A percentile compares a stretch with the other conserved stretches of the same genome.
These are phyloP conservation scores for Madurella fahalii DNA, from an alignment of 2,329 filamentous ascomycete genomes.

Conservation along the genomic window DNA sequence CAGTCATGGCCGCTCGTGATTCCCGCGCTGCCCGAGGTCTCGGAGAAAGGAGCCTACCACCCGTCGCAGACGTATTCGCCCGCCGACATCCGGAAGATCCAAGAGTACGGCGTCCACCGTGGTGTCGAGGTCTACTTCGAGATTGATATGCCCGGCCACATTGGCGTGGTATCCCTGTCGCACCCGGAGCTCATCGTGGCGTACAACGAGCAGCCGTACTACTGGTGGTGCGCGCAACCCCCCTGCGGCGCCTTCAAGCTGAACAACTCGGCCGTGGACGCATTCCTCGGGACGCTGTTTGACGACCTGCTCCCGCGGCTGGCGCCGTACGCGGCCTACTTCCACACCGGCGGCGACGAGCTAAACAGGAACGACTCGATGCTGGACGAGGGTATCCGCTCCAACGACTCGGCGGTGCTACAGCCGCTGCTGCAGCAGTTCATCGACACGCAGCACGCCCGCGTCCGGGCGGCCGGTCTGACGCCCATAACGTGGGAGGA, in stretches of 20 bases:
- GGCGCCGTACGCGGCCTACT: constrained; percentile 65
- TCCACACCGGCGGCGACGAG: constrained; percentile 86
- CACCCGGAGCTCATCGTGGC: constrained; percentile 70
- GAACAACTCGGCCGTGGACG: constrained; percentile 64
- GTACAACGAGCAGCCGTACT: constrained; percentile 54
- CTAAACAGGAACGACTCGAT: constrained; percentile 72
- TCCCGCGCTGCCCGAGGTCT: constrained; percentile 66
- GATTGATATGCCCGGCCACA: constrained; percentile 79
- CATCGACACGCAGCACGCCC: constrained; percentile 64
- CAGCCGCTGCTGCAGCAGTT: constrained; percentile 75
- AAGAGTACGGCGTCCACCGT: constrained; percentile 64
- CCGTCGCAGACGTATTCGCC: constrained; percentile 64
- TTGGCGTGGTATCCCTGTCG: constrained; percentile 60
- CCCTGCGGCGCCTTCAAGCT: constrained; percentile 71
- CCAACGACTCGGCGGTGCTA: constrained; percentile 61
- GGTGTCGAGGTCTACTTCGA: constrained; percentile 71
- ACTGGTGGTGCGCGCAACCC: constrained; percentile 57
- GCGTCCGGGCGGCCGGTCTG: constrained; percentile 60
- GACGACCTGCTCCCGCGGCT: constrained; percentile 73
- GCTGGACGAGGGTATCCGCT: constrained; percentile 68
- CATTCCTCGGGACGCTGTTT: constrained; percentile 69
- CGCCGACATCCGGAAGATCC: constrained; percentile 59
- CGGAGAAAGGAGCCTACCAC: constrained; percentile 69
- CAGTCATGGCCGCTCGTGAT: constrained; percentile 85
- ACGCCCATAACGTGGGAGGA: constrained; percentile 85